These are phyloP conservation scores for Remersonia thermophila DNA, from an alignment of 2,329 filamentous ascomycete species.

Conservation along the genomic window DNA sequence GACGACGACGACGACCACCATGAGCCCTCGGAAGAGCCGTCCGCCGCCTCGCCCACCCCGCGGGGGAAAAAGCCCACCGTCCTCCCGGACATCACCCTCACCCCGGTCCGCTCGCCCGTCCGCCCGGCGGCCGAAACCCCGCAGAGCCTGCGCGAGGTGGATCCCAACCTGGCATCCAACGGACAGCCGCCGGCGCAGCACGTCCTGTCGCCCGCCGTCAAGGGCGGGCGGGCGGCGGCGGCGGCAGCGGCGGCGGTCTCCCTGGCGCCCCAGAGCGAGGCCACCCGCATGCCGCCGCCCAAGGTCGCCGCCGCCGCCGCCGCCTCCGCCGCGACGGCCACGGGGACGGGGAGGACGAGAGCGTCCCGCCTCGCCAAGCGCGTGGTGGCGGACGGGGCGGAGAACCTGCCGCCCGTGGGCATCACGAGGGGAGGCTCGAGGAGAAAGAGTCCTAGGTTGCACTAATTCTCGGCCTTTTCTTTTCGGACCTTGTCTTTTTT, in stretches of 20 bases:
- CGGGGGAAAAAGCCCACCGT: slow-evolving; percentile 12
- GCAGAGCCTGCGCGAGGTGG: slow-evolving; percentile 42
- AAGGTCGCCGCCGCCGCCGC: slow-evolving; percentile 17
- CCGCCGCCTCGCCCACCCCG: slow-evolving; percentile 21
- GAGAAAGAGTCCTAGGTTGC: slow-evolving; percentile 43
- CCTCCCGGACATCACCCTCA: slow-evolving; percentile 7
- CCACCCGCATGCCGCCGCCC: slow-evolving; percentile 15
- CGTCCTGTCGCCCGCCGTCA: neutral
- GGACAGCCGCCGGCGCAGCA: slow-evolving; percentile 17
- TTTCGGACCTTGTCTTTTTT: neutral
- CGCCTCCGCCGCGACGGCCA: slow-evolving; percentile 21
- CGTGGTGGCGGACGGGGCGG: slow-evolving; percentile 31
- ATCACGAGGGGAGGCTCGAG: slow-evolving; percentile 35
- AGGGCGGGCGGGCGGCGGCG: too few species aligned
- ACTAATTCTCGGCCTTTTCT: slow-evolving; percentile 9
- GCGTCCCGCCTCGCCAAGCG: slow-evolving; percentile 22
- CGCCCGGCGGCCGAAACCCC: slow-evolving; percentile 20
- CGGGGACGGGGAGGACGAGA: slow-evolving; percentile 22
- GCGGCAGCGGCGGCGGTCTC: too few species aligned
- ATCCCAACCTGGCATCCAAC: slow-evolving; percentile 34
- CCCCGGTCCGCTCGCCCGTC: slow-evolving; percentile 3
- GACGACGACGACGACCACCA: too few species aligned
- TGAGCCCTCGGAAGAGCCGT: too few species aligned
- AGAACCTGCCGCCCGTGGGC: slow-evolving; percentile 37
- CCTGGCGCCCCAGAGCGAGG: slow-evolving; percentile 22